phyloP scores from a whole-genome alignment of 768 basidiomycete species.

The Lanmaoa rubissima region DNA sequence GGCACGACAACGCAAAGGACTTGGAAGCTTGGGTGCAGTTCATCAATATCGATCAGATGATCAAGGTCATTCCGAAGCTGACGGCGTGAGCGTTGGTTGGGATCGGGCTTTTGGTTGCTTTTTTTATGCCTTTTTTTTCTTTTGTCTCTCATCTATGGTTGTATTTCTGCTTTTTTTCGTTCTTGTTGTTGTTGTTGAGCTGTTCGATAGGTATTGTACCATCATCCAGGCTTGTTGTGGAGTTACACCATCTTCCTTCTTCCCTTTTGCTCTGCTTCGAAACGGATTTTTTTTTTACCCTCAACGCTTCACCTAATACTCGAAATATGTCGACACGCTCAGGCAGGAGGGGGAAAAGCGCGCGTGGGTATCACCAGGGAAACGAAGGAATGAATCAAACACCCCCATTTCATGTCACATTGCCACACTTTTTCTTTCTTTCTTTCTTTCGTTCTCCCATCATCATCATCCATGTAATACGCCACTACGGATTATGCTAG shows the following conservation, averaged over 20 bases:
- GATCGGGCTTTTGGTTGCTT: not conserved
- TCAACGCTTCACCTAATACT: constrained; percentile 10
- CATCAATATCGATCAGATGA: constrained; percentile 77
- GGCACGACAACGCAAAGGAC: constrained; percentile 64
- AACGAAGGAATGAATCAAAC: no score
- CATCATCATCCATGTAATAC: no score
- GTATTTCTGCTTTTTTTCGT: not conserved
- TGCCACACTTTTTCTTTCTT: no score
- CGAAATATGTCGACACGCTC: not conserved
- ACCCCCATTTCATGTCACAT: no score
- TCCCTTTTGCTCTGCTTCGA: not conserved
- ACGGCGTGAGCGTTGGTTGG: constrained; percentile 42
- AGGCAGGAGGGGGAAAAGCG: not conserved
- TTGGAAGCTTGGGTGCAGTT: constrained; percentile 83
- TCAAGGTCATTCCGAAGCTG: constrained; percentile 75
- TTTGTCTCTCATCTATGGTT: not conserved
- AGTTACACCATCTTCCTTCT: not conserved
- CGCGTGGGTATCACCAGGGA: no score
- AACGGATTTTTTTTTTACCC: not conserved
- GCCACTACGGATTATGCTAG: no score
- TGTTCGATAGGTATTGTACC: constrained; percentile 8
- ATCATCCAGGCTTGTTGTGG: constrained; percentile 2
- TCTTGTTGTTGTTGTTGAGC: not conserved
- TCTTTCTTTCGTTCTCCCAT: no score
- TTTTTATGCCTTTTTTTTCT: not conserved